Evolutionary conservation across 1,284 basidiomycete species (phyloP).

Genomic region (Lignosus rhinocerotis): DNA sequence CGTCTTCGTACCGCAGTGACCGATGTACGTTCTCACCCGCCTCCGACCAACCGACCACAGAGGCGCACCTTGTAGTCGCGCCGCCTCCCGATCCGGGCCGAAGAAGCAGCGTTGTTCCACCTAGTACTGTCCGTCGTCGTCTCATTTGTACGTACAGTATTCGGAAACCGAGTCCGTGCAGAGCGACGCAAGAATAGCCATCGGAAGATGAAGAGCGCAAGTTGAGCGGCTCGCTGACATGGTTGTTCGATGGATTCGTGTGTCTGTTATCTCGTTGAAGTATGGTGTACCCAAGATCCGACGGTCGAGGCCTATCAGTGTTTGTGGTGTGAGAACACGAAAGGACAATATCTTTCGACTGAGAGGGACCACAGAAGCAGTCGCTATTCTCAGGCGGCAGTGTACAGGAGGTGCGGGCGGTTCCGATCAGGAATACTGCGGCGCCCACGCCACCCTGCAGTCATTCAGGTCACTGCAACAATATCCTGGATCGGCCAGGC

Average conservation of each 20-base stretch:
- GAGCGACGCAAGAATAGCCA: background rate
- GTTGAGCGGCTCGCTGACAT: background rate
- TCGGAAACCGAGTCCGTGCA: conserved; percentile 1
- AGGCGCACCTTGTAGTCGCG: background rate
- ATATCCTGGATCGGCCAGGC: too few species aligned
- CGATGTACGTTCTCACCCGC: conserved; percentile 1
- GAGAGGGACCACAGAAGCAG: background rate
- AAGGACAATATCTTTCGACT: background rate
- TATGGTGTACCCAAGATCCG: background rate
- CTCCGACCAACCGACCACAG: background rate
- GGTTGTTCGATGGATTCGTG: background rate
- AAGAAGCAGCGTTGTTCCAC: background rate
- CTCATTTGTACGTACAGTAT: conserved; percentile 2
- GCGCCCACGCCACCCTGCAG: too few species aligned
- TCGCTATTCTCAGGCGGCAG: too few species aligned
- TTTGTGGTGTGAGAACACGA: background rate
- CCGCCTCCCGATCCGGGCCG: background rate
- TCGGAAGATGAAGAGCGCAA: background rate
- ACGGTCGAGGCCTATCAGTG: background rate
- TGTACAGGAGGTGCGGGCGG: too few species aligned
- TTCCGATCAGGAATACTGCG: too few species aligned
- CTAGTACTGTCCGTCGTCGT: background rate
- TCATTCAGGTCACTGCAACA: too few species aligned
- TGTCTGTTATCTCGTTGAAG: conserved; percentile 1
- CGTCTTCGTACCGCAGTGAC: conserved; percentile 4